These are phyloP conservation scores for Rhynchospora breviuscula DNA, from an alignment of 176 grass and related monocot genomes.

Conservation along the genomic window DNA sequence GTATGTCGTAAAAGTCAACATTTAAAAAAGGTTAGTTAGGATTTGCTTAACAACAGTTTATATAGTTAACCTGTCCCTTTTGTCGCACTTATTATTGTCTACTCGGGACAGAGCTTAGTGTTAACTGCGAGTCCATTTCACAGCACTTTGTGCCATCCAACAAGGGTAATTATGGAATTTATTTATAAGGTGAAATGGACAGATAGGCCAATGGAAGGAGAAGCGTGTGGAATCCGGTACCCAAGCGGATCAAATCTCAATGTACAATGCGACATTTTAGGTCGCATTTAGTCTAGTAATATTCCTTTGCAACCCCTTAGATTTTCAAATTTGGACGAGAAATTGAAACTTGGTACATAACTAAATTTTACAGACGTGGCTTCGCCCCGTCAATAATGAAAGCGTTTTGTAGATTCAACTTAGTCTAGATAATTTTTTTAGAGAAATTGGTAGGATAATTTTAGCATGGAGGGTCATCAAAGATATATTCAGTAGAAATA, in stretches of 20 bases:
- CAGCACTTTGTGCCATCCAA: not conserved
- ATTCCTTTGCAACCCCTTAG: too few species aligned
- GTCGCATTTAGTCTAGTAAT: too few species aligned
- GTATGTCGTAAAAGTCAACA: not conserved
- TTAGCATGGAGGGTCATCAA: too few species aligned
- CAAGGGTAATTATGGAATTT: not conserved
- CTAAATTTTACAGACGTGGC: too few species aligned
- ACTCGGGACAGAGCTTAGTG: not conserved
- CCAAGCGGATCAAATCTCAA: not conserved
- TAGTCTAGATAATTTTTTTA: too few species aligned
- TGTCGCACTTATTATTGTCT: not conserved
- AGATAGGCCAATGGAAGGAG: not conserved
- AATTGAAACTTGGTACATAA: too few species aligned
- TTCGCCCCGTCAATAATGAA: too few species aligned
- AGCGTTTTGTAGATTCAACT: too few species aligned
- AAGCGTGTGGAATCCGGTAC: conserved; percentile 2
- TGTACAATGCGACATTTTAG: not conserved
- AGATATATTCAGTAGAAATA: too few species aligned
- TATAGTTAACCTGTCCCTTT: not conserved
- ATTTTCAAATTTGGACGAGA: too few species aligned
- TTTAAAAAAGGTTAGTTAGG: not conserved
- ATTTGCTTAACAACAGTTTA: not conserved
- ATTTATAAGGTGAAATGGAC: not conserved
- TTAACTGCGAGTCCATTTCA: not conserved
- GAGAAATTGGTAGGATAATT: too few species aligned